phyloP scores from a whole-genome alignment of 1,139 yeast species.

The Diutina scorzettiae region DNA sequence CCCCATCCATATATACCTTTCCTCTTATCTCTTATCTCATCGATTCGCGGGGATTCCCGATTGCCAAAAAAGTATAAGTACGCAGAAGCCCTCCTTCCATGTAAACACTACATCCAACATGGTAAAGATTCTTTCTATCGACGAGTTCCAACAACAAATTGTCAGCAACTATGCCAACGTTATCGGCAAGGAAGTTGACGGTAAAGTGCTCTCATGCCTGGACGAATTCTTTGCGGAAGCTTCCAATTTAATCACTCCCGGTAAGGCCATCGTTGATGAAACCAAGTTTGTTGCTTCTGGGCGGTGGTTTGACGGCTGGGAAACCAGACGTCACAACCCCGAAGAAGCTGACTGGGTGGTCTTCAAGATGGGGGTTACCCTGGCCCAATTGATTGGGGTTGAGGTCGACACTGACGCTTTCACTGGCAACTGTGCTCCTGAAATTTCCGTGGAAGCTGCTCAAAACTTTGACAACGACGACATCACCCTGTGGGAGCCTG shows the following conservation, averaged over 20 bases:
- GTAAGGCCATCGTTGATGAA: slow-evolving; percentile 68
- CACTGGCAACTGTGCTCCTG: slow-evolving; percentile 92
- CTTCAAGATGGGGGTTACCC: slow-evolving; percentile 69
- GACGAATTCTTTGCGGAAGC: slow-evolving; percentile 97
- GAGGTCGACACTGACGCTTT: slow-evolving; percentile 90
- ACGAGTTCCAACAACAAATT: slow-evolving; percentile 32
- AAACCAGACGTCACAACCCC: slow-evolving; percentile 83
- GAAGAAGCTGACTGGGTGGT: slow-evolving; percentile 81
- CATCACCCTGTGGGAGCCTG: slow-evolving; percentile 50
- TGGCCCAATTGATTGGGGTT: slow-evolving; percentile 68
- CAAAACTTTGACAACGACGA: slow-evolving; percentile 16
- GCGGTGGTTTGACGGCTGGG: slow-evolving; percentile 99
- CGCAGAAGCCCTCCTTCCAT: too few species aligned
- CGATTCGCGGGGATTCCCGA: too few species aligned
- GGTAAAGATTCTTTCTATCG: slow-evolving; percentile 21
- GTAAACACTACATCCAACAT: too few species aligned
- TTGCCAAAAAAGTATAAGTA: too few species aligned
- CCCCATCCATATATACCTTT: too few species aligned
- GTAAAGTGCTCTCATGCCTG: slow-evolving; percentile 51
- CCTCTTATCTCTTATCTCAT: too few species aligned
- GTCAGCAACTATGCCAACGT: slow-evolving; percentile 42
- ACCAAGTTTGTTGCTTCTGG: slow-evolving; percentile 74
- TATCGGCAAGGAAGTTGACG: slow-evolving; percentile 79
- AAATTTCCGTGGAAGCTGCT: slow-evolving; percentile 73
- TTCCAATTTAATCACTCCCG: slow-evolving; percentile 72